These are phyloP conservation scores for Pharus latifolius DNA, from an alignment of 176 grass and related monocot genomes.

Conservation along the genomic window DNA sequence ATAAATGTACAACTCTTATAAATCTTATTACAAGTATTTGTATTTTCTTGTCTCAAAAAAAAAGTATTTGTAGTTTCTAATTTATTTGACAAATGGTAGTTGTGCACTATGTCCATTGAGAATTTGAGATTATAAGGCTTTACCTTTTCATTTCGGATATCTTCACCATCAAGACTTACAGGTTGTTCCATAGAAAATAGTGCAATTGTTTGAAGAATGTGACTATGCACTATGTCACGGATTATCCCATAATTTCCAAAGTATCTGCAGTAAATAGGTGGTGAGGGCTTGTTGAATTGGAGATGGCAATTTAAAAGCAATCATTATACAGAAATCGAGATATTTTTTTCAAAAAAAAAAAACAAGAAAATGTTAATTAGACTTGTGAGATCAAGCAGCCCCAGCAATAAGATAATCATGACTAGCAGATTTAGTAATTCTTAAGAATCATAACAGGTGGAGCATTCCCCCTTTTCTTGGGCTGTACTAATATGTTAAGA, in stretches of 20 bases:
- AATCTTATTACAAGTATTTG: not conserved
- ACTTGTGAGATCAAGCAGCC: not conserved
- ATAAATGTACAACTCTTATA: not conserved
- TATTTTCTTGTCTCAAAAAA: too few relatives aligned
- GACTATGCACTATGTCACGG: constrained; percentile 85
- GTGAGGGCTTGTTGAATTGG: not conserved
- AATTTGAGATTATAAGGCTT: not conserved
- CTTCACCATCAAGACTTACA: constrained; percentile 87
- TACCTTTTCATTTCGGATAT: constrained; percentile 97
- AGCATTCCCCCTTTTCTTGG: not conserved
- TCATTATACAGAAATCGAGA: not conserved
- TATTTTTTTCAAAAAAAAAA: not conserved
- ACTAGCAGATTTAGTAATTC: not conserved
- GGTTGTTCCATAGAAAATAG: constrained; percentile 93
- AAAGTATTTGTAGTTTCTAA: not conserved
- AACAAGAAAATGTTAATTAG: constrained; percentile 6
- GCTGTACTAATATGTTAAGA: not conserved
- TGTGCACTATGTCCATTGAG: not conserved
- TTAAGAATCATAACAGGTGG: not conserved
- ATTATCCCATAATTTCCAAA: constrained; percentile 86
- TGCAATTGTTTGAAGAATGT: constrained; percentile 88
- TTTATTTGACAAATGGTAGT: not conserved
- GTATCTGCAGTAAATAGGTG: constrained; percentile 39
- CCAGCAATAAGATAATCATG: not conserved
- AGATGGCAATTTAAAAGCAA: not conserved